phyloP scores from a whole-genome alignment of 768 basidiomycete species.

The Lactarius evosmus region DNA sequence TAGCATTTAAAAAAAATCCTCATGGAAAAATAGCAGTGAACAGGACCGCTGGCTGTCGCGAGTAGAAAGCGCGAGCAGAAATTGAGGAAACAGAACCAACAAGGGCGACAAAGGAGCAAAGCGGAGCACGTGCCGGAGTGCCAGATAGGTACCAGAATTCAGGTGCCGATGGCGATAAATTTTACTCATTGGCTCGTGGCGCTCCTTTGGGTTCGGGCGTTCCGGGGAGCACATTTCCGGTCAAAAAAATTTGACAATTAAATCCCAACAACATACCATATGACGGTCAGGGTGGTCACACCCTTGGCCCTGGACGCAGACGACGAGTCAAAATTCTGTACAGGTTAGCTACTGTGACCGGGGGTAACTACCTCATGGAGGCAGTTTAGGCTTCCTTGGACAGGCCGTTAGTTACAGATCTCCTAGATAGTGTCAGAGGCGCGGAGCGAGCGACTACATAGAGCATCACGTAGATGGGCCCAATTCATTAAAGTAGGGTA shows the following conservation, averaged over 20 bases:
- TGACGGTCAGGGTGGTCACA: too few species aligned
- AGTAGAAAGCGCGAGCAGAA: background rate
- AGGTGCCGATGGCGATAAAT: too few species aligned
- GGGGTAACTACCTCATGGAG: background rate
- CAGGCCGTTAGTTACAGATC: background rate
- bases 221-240: background rate
- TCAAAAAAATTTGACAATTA: too few species aligned
- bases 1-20: background rate
- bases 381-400: background rate
- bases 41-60: background rate
- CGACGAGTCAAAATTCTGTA: background rate
- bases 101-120: background rate
- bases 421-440: background rate
- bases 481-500: constrained; percentile 1
- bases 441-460: constrained; percentile 18
- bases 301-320: constrained; percentile 2
- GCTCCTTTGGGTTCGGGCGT: background rate
- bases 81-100: background rate
- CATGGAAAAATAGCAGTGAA: too few species aligned
- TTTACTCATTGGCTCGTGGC: background rate
- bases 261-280: background rate
- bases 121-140: background rate
- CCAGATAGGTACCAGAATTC: too few species aligned
- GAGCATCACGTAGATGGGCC: background rate
- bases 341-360: background rate